Evolutionary conservation across 225 moss, liverwort and hornwort species (phyloP).

Genomic region (Pleurozium schreberi): DNA sequence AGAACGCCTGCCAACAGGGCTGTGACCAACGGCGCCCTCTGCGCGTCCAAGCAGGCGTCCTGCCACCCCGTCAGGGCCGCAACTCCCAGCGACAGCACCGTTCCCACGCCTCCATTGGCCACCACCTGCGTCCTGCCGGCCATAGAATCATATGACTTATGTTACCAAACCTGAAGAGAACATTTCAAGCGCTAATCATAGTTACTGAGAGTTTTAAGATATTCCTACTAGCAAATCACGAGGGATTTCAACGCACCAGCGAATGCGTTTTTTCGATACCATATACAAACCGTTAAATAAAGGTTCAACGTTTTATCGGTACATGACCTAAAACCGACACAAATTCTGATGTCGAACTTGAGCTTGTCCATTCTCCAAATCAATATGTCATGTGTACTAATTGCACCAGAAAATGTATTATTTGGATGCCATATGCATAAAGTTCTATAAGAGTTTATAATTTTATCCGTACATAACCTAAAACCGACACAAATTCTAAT

Average conservation of each 20-base stretch:
- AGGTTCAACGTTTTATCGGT: background rate
- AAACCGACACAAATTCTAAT: background rate
- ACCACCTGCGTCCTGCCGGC: constrained; percentile 65
- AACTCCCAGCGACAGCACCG: constrained; percentile 44
- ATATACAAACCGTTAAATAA: background rate
- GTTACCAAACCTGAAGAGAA: background rate
- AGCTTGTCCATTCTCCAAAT: background rate
- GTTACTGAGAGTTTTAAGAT: background rate
- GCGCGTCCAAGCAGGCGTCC: constrained; percentile 67
- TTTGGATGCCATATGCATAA: background rate
- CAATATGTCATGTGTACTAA: background rate
- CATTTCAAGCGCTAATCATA: background rate
- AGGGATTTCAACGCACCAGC: background rate
- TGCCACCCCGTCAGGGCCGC: constrained; percentile 52
- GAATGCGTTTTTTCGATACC: background rate
- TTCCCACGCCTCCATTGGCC: constrained; percentile 57
- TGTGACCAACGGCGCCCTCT: constrained; percentile 55
- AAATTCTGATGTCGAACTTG: background rate
- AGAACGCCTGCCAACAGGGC: constrained; percentile 65
- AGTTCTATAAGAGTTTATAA: background rate
- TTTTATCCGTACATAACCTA: background rate
- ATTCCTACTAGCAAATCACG: background rate
- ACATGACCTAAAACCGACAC: background rate
- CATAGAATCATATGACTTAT: background rate
- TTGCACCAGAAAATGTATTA: background rate